These are phyloP conservation scores for Rosa lucieae DNA, from an alignment of 306 rosid species.

Conservation along the genomic window DNA sequence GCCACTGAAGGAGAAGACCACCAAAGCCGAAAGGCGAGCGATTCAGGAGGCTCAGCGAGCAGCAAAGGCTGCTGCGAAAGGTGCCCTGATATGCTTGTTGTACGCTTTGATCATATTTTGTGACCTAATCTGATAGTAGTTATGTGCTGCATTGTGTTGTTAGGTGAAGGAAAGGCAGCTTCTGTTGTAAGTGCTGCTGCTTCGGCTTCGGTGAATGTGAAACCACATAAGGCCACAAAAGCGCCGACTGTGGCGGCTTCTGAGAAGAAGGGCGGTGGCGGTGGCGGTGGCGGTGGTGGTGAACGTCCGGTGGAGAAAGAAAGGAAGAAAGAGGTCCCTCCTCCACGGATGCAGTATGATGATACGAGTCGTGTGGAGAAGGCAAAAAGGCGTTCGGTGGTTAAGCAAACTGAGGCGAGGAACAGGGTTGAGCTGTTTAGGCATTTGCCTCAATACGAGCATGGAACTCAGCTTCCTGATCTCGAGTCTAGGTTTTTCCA, in stretches of 20 bases:
- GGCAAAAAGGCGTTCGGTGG: conserved; percentile 69
- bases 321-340: conserved; percentile 81
- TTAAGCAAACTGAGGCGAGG: conserved; percentile 77
- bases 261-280: conserved; percentile 56
- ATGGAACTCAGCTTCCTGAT: conserved; percentile 69
- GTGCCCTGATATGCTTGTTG: conserved; percentile 23
- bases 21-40: conserved; percentile 87
- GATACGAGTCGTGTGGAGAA: conserved; percentile 66
- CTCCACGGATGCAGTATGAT: conserved; percentile 82
- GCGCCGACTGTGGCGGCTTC: conserved; percentile 28
- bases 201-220: conserved; percentile 20
- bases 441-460: conserved; percentile 92
- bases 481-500: conserved; percentile 74
- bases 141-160: conserved; percentile 13
- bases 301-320: conserved; percentile 64
- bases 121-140: not conserved
- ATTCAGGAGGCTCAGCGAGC: conserved; percentile 91
- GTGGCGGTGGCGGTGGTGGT: conserved; percentile 17
- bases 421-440: conserved; percentile 84
- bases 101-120: not conserved
- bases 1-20: conserved; percentile 57
- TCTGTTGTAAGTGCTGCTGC: conserved; percentile 41
- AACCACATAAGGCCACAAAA: conserved; percentile 39
- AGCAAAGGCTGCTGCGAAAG: conserved; percentile 78
- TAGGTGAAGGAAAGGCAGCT: conserved; percentile 50